Conservation (phyloP, 345 rosid genomes). For the Citrus reticulata region DNA sequence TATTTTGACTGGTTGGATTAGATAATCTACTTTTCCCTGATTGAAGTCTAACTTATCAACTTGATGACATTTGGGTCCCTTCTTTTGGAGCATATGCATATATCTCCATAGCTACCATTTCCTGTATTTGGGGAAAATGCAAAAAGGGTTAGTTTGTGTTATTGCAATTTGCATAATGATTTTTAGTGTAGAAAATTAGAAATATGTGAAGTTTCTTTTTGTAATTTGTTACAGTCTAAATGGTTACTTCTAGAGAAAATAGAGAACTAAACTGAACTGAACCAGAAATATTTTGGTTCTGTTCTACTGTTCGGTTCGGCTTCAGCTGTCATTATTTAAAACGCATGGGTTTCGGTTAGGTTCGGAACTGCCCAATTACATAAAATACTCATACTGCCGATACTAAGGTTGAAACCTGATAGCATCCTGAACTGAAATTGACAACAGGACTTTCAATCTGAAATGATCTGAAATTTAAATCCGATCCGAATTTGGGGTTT, state of each 20-base stretch:
- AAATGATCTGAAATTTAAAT: too few species aligned
- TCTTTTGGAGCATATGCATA: slow-evolving; percentile 9
- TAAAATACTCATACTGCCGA: too few species aligned
- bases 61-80: slow-evolving; percentile 6
- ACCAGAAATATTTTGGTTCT: too few species aligned
- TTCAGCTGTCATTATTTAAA: too few species aligned
- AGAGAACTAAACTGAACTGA: too few species aligned
- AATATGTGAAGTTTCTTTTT: not conserved
- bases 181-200: not conserved
- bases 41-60: slow-evolving; percentile 4
- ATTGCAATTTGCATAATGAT: not conserved
- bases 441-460: too few species aligned
- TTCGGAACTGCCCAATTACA: too few species aligned
- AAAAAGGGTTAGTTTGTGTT: slow-evolving; percentile 7
- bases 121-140: slow-evolving; percentile 11
- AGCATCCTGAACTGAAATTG: too few species aligned
- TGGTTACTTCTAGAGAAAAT: not conserved
- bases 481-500: too few species aligned
- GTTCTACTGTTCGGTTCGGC: too few species aligned
- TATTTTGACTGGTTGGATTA: slow-evolving; percentile 9
- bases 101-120: slow-evolving; percentile 21
- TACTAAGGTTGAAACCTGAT: too few species aligned
- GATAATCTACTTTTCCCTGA: not conserved
- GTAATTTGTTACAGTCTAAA: not conserved
- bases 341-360: too few species aligned